These are phyloP conservation scores for Nitzschia inconspicua DNA, from an alignment of 108 stramenopile genomes.

Conservation along the genomic window DNA sequence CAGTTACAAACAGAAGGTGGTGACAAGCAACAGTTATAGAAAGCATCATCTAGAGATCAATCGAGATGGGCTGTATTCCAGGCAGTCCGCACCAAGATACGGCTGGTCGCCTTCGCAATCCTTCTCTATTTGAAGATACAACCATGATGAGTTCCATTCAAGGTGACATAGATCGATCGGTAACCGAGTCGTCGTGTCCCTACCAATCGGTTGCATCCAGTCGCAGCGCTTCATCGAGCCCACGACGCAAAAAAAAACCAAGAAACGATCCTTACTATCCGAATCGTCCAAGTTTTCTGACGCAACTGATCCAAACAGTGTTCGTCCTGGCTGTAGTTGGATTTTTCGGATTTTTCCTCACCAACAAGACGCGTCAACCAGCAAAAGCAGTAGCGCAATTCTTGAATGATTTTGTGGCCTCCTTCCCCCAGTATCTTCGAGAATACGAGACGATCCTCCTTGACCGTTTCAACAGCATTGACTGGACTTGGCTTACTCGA, in stretches of 20 bases:
- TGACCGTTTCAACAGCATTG: background rate
- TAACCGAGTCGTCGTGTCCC: background rate
- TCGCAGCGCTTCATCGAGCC: background rate
- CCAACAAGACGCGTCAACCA: background rate
- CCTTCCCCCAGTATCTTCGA: background rate
- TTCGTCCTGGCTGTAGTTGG: background rate
- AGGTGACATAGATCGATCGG: background rate
- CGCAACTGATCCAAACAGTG: background rate
- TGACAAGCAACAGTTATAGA: no score
- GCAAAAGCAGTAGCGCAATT: background rate
- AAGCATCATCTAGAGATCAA: no score
- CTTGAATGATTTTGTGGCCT: background rate
- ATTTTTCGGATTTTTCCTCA: background rate
- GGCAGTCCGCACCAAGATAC: background rate
- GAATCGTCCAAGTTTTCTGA: background rate
- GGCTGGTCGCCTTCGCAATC: background rate
- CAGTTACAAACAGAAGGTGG: no score
- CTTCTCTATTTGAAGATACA: background rate
- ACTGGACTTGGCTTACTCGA: background rate
- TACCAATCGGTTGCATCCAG: background rate
- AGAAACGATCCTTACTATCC: background rate
- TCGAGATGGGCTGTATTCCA: slow-evolving; percentile 6
- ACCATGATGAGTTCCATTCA: background rate
- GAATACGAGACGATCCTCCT: background rate
- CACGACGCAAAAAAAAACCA: background rate